Evolutionary conservation across 75 land plant species (phyloP).

Genomic region (Pinus taeda): DNA sequence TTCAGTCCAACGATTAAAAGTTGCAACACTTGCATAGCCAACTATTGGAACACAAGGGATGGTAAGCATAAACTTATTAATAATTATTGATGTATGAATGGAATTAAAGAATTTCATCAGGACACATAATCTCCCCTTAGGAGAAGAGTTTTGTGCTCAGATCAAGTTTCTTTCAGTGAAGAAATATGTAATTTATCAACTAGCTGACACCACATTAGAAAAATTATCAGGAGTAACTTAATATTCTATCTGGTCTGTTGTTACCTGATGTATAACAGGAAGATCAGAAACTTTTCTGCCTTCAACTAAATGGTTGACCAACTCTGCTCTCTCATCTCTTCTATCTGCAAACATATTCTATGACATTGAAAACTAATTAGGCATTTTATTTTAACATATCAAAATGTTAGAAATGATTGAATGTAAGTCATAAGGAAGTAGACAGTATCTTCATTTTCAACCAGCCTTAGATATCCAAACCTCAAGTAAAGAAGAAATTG

Average conservation of each 20-base stretch:
- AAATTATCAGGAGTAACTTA: not conserved
- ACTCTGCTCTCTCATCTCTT: conserved; percentile 33
- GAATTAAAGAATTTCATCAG: not conserved
- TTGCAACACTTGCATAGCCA: not conserved
- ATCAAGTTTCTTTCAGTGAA: not conserved
- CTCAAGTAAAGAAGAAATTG: not conserved
- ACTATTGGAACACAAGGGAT: not conserved
- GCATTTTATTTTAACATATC: not conserved
- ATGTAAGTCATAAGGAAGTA: not conserved
- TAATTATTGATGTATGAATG: not conserved
- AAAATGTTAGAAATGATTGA: not conserved
- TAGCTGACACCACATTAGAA: not conserved
- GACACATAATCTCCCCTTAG: not conserved
- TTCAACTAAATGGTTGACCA: conserved; percentile 27
- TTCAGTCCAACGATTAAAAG: not conserved
- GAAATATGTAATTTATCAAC: not conserved
- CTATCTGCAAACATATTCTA: conserved; percentile 49
- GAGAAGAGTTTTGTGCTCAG: not conserved
- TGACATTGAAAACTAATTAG: not conserved
- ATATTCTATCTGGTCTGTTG: not conserved
- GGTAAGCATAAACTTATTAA: not conserved
- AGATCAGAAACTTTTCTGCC: conserved; percentile 40
- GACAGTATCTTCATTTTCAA: not conserved
- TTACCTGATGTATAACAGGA: conserved; percentile 51
- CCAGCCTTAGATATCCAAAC: not conserved